Evolutionary conservation across 73 alveolate species (phyloP).

Genomic region (Paramecium tetraurelia): DNA sequence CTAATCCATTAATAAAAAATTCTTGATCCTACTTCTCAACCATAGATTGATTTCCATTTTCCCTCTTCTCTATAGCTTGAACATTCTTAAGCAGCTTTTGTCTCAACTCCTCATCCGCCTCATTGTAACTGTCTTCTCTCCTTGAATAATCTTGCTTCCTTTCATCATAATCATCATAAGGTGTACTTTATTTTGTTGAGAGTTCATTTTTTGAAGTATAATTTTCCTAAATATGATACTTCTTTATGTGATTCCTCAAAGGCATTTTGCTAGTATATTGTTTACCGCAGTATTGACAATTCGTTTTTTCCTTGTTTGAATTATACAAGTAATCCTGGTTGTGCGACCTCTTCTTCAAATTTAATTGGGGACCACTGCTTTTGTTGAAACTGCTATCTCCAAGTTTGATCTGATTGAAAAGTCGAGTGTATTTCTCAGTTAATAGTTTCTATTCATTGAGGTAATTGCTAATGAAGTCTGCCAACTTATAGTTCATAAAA

Average conservation of each 20-base stretch:
- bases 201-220: background rate
- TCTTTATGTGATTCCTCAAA: background rate
- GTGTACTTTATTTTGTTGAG: background rate
- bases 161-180: background rate
- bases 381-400: background rate
- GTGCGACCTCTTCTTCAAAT: background rate
- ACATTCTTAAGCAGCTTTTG: background rate
- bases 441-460: background rate
- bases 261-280: background rate
- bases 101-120: background rate
- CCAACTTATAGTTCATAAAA: background rate
- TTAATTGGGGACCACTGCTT: background rate
- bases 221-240: background rate
- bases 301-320: background rate
- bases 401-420: background rate
- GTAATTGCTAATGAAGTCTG: background rate
- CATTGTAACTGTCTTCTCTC: background rate
- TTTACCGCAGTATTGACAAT: background rate
- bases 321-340: background rate
- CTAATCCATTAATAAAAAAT: background rate
- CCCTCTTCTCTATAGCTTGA: background rate
- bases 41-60: background rate
- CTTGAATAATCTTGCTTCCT: background rate
- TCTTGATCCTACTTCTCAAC: background rate
- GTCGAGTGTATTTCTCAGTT: background rate